Conservation (phyloP, 139 green algal species). For the Klebsormidium nitens region DNA sequence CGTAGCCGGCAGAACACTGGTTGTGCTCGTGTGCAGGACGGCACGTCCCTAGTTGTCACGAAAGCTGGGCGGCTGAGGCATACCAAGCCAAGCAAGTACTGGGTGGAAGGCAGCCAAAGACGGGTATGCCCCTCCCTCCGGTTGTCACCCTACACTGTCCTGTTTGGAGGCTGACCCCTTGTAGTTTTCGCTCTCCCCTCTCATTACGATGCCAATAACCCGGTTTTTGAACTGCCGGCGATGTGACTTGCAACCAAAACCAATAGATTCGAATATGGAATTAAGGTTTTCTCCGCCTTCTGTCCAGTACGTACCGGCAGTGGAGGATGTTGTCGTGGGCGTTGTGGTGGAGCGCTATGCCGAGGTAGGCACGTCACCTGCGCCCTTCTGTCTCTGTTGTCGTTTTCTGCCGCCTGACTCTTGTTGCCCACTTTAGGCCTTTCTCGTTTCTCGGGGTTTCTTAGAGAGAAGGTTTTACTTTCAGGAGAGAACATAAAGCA, state of each 20-base stretch:
- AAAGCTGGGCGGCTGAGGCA: constrained; percentile 7
- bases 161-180: constrained; percentile 1
- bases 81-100: constrained; percentile 25
- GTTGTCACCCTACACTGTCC: background rate
- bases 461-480: too few species aligned
- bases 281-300: background rate
- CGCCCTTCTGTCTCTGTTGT: too few species aligned
- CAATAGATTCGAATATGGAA: background rate
- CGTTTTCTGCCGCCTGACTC: too few species aligned
- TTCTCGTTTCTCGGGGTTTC: too few species aligned
- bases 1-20: too few species aligned
- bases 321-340: constrained; percentile 21
- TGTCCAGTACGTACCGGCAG: constrained; percentile 18
- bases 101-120: constrained; percentile 18
- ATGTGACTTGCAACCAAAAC: background rate
- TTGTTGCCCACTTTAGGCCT: too few species aligned
- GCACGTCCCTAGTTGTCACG: constrained; percentile 13
- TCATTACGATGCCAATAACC: background rate
- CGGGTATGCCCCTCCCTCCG: constrained; percentile 5
- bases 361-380: constrained; percentile 15
- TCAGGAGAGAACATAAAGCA: too few species aligned
- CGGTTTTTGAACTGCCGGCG: background rate
- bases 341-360: constrained; percentile 16
- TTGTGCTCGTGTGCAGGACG: constrained; percentile 21
- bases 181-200: too few species aligned